Conservation (phyloP, 2,329 filamentous ascomycete species). For the Penicillium sp. region DNA sequence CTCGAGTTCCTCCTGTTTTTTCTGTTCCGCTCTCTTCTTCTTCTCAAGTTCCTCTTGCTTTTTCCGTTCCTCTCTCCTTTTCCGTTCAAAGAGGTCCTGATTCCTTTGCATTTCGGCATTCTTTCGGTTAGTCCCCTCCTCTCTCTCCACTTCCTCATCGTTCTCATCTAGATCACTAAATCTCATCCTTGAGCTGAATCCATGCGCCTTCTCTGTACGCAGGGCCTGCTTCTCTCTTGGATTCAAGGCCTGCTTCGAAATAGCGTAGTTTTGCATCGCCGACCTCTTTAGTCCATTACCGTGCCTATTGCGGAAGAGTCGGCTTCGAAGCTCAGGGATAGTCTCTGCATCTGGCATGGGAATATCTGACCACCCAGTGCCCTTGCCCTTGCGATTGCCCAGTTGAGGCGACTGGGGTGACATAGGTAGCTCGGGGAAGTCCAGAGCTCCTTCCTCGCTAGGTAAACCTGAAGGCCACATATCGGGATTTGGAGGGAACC, state of each 20-base stretch:
- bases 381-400: neutral
- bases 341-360: neutral
- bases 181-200: neutral
- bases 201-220: neutral
- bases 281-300: neutral
- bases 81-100: neutral
- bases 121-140: neutral
- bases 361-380: neutral
- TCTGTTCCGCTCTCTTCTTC: neutral
- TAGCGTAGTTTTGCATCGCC: neutral
- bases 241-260: neutral
- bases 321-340: neutral
- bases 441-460: conserved; percentile 6
- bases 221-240: neutral
- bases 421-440: conserved; percentile 7
- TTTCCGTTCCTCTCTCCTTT: neutral
- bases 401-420: neutral
- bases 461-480: conserved; percentile 10
- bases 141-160: no score
- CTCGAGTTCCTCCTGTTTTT: neutral
- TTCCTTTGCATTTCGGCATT: neutral
- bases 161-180: neutral
- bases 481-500: neutral
- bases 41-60: no score
- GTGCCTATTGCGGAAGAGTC: neutral